These are phyloP conservation scores for Phytophthora syringae DNA, from an alignment of 352 stramenopile species.

Conservation along the genomic window DNA sequence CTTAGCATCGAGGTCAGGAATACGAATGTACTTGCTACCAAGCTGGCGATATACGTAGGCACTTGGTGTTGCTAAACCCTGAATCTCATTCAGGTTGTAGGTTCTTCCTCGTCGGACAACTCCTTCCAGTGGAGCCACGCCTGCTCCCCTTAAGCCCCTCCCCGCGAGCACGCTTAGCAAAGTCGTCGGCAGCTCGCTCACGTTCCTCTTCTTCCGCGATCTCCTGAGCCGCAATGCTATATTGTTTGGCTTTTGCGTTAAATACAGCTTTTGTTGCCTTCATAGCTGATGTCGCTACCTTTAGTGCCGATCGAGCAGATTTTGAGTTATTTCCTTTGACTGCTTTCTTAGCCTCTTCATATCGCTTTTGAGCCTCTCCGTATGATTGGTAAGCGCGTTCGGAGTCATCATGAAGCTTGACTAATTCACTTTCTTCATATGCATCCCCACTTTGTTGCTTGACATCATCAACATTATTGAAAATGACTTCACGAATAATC, in stretches of 20 bases:
- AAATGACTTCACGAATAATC: not conserved
- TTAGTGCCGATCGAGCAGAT: slow-evolving; percentile 4
- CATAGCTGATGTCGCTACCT: slow-evolving; percentile 6
- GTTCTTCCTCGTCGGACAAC: slow-evolving; percentile 6
- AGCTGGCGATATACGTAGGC: slow-evolving; percentile 5
- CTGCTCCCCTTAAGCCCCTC: slow-evolving; percentile 1
- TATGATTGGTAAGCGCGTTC: slow-evolving; percentile 8
- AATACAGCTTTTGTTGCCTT: slow-evolving; percentile 10
- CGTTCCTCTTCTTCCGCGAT: no score
- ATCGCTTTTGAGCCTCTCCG: slow-evolving; percentile 17
- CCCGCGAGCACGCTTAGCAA: no score
- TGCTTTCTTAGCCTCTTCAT: slow-evolving; percentile 8
- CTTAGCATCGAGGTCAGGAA: slow-evolving; percentile 13
- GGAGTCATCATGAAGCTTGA: slow-evolving; percentile 14
- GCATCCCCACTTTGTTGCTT: slow-evolving; percentile 1
- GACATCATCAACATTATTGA: not conserved
- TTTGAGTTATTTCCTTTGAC: slow-evolving; percentile 1
- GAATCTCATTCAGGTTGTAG: slow-evolving; percentile 24
- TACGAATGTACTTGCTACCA: slow-evolving; percentile 16
- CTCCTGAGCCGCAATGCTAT: no score
- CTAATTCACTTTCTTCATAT: not conserved
- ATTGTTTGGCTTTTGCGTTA: not conserved
- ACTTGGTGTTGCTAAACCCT: slow-evolving; percentile 5
- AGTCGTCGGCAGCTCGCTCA: no score
- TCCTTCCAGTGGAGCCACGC: slow-evolving; percentile 3